phyloP scores from a whole-genome alignment of 257 asterid genomes.

The Linaria vulgaris region DNA sequence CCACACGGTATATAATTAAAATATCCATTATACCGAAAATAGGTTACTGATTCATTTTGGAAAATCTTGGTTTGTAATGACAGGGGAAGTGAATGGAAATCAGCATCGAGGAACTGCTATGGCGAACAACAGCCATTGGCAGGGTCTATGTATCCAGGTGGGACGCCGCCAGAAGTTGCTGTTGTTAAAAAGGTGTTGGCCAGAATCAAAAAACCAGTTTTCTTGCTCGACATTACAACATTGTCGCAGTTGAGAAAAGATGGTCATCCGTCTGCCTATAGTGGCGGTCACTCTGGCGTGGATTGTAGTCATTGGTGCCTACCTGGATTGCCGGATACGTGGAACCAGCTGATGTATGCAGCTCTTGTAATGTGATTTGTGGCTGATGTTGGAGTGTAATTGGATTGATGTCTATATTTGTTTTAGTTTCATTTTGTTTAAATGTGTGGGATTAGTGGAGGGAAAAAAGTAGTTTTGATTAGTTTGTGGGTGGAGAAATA shows the following conservation, averaged over 20 bases:
- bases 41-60: too few relatives aligned
- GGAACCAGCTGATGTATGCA: slow-evolving; percentile 57
- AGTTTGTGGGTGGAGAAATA: slow-evolving; percentile 26
- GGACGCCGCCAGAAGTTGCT: slow-evolving; percentile 34
- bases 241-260: slow-evolving; percentile 64
- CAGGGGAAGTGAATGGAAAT: slow-evolving; percentile 34
- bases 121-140: slow-evolving; percentile 35
- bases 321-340: slow-evolving; percentile 63
- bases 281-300: slow-evolving; percentile 32
- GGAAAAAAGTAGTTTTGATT: too few relatives aligned
- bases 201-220: slow-evolving; percentile 22
- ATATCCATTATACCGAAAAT: too few relatives aligned
- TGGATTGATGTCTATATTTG: too few relatives aligned
- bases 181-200: slow-evolving; percentile 40
- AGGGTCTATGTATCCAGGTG: slow-evolving; percentile 50
- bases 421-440: too few relatives aligned
- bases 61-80: neutral
- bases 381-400: too few relatives aligned
- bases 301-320: slow-evolving; percentile 77
- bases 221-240: slow-evolving; percentile 51
- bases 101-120: slow-evolving; percentile 16
- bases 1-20: too few relatives aligned
- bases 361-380: too few relatives aligned
- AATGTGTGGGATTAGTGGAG: too few relatives aligned
- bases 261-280: slow-evolving; percentile 51